Conservation (phyloP, 2,329 filamentous ascomycete genomes). For the Claviceps sorghi region DNA sequence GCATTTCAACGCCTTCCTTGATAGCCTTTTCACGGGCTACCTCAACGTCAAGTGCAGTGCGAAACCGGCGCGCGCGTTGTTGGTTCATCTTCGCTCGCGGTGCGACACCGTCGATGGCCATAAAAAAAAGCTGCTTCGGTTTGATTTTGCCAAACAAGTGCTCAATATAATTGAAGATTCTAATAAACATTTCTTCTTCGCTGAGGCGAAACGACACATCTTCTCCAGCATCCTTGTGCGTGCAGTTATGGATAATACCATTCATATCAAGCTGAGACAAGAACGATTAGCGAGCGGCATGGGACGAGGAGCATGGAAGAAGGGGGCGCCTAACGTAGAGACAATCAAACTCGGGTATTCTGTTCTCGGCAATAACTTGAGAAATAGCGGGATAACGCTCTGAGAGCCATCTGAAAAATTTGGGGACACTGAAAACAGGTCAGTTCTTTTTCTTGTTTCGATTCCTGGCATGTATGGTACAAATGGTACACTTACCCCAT, state of each 20-base stretch:
- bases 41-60: conserved; percentile 85
- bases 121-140: conserved; percentile 96
- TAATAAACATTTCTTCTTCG: conserved; percentile 98
- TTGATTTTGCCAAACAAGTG: conserved; percentile 98
- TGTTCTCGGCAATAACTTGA: conserved; percentile 94
- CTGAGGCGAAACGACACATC: conserved; percentile 83
- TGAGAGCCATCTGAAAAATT: conserved; percentile 98
- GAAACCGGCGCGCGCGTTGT: conserved; percentile 86
- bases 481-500: conserved; percentile 17
- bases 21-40: conserved; percentile 85
- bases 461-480: neutral
- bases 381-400: conserved; percentile 98
- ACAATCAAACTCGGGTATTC: conserved; percentile 97
- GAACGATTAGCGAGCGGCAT: conserved; percentile 9
- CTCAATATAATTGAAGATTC: conserved; percentile 99
- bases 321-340: conserved; percentile 51
- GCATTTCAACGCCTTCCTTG: conserved; percentile 75
- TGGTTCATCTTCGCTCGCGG: conserved; percentile 99
- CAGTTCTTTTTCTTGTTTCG: neutral
- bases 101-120: conserved; percentile 96
- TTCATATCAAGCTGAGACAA: conserved; percentile 73
- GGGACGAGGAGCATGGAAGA: neutral
- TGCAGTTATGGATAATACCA: conserved; percentile 98
- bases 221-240: conserved; percentile 80
- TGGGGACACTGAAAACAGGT: conserved; percentile 43